Evolutionary conservation across 2,329 filamentous ascomycete species (phyloP).

Genomic region (Talaromyces amestolkiae): DNA sequence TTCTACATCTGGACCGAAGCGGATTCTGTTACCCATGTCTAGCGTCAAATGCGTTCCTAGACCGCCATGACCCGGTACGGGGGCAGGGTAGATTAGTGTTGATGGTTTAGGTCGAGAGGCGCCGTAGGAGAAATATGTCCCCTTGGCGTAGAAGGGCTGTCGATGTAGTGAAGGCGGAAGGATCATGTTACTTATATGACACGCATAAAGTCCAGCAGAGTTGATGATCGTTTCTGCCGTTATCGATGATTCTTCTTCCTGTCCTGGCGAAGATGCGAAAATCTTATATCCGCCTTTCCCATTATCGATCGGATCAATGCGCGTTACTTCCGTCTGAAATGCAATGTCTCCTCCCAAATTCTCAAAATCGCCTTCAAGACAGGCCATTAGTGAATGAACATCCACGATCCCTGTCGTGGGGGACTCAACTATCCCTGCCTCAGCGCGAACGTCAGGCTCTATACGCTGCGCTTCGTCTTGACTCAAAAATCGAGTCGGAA

Average conservation of each 20-base stretch:
- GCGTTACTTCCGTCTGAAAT: constrained; percentile 64
- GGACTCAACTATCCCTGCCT: constrained; percentile 74
- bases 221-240: constrained; percentile 79
- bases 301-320: constrained; percentile 53
- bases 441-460: constrained; percentile 74
- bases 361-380: constrained; percentile 73
- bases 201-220: constrained; percentile 76
- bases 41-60: constrained; percentile 94
- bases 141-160: constrained; percentile 80
- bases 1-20: constrained; percentile 93
- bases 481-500: constrained; percentile 71
- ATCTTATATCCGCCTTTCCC: constrained; percentile 69
- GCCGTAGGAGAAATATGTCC: constrained; percentile 87
- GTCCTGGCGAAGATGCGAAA: constrained; percentile 42
- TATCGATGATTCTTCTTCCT: constrained; percentile 49
- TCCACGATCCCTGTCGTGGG: constrained; percentile 88
- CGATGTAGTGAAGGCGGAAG: constrained; percentile 53
- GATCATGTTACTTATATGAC: constrained; percentile 77
- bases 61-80: constrained; percentile 75
- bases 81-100: constrained; percentile 84
- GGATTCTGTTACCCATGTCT: constrained; percentile 77
- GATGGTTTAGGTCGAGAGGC: constrained; percentile 62
- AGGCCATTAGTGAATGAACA: constrained; percentile 79
- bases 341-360: constrained; percentile 72
- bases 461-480: constrained; percentile 58